Evolutionary conservation across 2,329 filamentous ascomycete species (phyloP), one percentile per base, ranked within the genome.

Genomic region (Zalaria obscura): DNA sequence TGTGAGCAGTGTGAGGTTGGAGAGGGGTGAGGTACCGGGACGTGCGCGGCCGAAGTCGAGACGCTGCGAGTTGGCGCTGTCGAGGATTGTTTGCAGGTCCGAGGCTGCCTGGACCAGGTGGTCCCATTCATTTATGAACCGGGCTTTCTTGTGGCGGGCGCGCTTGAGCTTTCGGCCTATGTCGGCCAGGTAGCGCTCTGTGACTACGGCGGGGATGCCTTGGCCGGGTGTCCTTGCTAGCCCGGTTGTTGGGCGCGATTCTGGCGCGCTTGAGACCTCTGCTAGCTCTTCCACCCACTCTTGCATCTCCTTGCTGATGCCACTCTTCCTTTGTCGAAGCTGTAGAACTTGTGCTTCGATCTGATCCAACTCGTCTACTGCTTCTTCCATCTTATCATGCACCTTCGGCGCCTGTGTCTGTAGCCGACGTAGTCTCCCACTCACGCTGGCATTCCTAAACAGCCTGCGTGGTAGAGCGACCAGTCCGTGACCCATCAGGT

Each of bases 251-350:
- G 62, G 55, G 36, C 71, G 66, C 41, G 57, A 65, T 49, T 89
- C 84, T 2, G 79, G 75, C 4, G 85, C 61, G 18, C 75, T 79
- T 36, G 78, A 78, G 48, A 80, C 75, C 48, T 96, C 89, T 3
- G 77, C 79, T 28, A 98, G 67, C 55, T 98, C 91, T 50, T 96
- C 89, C 49, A 98, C 93, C 91, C 91, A 98, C 51, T 94, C 88
- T 50, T 80, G 76, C 54, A 88, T 91, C 35, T 82, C 74, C 41
- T 69, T 67, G 4, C 84, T 79, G 25, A 78, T 83, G 10, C 83
- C 85, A 3, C 76, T 80, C 66, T 94, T 95, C 50, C 87, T 76
- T 49, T 80, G 77, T 49, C 80, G 77, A 34, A 98, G 69, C 57
- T 91, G 83, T 18, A 73, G 64, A 3, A 96, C 81, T 55, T 93